Percentiles rank a stretch among this genome's conserved stretches.
These are phyloP conservation scores for Fusarium floridanum DNA, from an alignment of 2,329 filamentous ascomycete species.

Conservation along the genomic window DNA sequence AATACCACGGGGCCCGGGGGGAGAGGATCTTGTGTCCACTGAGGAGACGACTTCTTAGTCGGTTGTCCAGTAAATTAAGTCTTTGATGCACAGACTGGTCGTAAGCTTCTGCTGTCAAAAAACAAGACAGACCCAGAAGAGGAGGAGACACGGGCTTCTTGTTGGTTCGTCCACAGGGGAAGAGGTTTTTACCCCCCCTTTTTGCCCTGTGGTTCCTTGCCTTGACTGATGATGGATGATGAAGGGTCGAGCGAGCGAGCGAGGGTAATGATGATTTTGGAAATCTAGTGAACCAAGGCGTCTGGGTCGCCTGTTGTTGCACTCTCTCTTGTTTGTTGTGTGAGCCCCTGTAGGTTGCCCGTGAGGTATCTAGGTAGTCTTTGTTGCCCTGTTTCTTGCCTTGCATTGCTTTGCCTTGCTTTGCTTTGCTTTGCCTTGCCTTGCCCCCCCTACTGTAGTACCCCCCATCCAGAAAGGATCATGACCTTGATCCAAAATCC, in stretches of 20 bases:
- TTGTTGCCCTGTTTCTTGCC: constrained; percentile 13
- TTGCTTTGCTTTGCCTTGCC: background rate
- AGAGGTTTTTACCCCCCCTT: background rate
- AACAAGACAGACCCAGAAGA: background rate
- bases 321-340: constrained; percentile 10
- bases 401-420: background rate
- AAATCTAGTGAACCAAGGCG: constrained; percentile 19
- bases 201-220: background rate
- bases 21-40: constrained; percentile 12
- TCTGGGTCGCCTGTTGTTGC: constrained; percentile 30
- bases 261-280: background rate
- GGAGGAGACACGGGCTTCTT: background rate
- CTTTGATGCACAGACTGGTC: constrained; percentile 11
- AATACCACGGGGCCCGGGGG: no score
- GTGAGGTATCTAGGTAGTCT: constrained; percentile 26
- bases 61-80: constrained; percentile 5
- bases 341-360: constrained; percentile 21
- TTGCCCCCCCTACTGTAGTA: background rate
- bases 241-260: background rate
- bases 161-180: background rate
- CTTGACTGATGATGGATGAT: background rate
- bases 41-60: constrained; percentile 7
- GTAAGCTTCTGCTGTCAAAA: constrained; percentile 13
- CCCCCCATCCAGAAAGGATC: background rate
- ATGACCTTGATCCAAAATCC: background rate